Conservation (phyloP, 371 early-diverging fungal genomes). For the Catenaria anguillulae region DNA sequence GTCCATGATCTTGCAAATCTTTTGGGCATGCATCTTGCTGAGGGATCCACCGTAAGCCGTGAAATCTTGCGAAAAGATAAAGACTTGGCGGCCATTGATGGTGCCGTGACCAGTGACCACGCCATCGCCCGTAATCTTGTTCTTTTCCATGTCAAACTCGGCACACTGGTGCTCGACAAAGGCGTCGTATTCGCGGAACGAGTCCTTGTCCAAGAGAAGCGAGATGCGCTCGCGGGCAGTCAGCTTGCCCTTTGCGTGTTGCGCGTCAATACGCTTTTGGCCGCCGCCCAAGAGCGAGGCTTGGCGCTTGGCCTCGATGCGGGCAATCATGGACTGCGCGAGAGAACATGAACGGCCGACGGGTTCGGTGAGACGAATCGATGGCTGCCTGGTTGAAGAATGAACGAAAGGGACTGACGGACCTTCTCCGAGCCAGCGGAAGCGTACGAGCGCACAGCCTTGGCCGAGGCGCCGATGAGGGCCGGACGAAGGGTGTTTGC, state of each 20-base stretch:
- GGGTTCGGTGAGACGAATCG: too few relatives aligned
- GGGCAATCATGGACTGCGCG: too few relatives aligned
- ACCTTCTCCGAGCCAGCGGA: too few relatives aligned
- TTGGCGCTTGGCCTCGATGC: constrained; percentile 55
- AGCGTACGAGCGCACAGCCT: too few relatives aligned
- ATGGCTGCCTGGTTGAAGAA: too few relatives aligned
- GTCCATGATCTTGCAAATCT: constrained; percentile 89
- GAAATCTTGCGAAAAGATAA: constrained; percentile 88
- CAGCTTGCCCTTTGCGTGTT: constrained; percentile 87
- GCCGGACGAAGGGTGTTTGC: too few relatives aligned
- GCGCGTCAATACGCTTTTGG: constrained; percentile 58
- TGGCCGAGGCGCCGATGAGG: too few relatives aligned
- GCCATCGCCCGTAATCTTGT: constrained; percentile 84
- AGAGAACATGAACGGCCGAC: too few relatives aligned
- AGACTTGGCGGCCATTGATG: constrained; percentile 78
- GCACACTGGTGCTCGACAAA: constrained; percentile 90
- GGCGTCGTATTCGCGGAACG: constrained; percentile 85
- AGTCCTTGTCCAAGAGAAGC: constrained; percentile 66
- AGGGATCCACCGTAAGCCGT: constrained; percentile 87
- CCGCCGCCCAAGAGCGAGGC: constrained; percentile 73
- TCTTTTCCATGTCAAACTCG: constrained; percentile 82
- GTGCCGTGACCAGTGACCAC: constrained; percentile 91
- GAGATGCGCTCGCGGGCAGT: constrained; percentile 88
- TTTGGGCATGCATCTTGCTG: constrained; percentile 75
- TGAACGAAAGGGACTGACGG: too few relatives aligned